Percentiles rank a stretch among this genome's conserved stretches.
These are phyloP conservation scores for Nematodospora valgi DNA, from an alignment of 805 yeast species.

Conservation along the genomic window DNA sequence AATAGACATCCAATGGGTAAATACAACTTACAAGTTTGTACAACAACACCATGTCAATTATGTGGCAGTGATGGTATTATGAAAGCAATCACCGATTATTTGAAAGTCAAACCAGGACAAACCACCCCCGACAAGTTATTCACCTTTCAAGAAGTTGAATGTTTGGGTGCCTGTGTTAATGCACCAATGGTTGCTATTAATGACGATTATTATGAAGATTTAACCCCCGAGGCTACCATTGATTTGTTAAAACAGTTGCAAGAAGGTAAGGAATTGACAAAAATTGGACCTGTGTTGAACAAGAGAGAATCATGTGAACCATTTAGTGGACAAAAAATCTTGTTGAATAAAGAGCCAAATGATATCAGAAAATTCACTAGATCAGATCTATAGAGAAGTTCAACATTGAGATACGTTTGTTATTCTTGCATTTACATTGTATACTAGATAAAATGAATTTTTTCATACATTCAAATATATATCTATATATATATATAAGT, in stretches of 20 bases:
- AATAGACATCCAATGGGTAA: slow-evolving; percentile 85
- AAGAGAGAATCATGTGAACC: slow-evolving; percentile 79
- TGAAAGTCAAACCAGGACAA: slow-evolving; percentile 70
- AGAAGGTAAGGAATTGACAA: slow-evolving; percentile 54
- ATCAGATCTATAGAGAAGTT: slow-evolving; percentile 61
- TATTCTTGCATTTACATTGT: too few species aligned
- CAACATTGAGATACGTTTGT: too few species aligned
- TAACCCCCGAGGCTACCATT: slow-evolving; percentile 63
- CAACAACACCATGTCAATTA: slow-evolving; percentile 86
- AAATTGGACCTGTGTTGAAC: slow-evolving; percentile 62
- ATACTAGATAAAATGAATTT: neutral
- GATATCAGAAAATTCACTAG: slow-evolving; percentile 71
- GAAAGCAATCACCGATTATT: slow-evolving; percentile 59
- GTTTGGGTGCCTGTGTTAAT: slow-evolving; percentile 89
- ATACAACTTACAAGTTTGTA: slow-evolving; percentile 79
- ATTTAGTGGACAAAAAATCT: slow-evolving; percentile 60
- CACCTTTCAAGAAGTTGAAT: slow-evolving; percentile 84
- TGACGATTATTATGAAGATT: slow-evolving; percentile 81
- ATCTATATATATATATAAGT: neutral
- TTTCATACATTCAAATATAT: neutral
- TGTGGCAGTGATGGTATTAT: slow-evolving; percentile 80
- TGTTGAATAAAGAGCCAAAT: slow-evolving; percentile 58
- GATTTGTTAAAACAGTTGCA: slow-evolving; percentile 60
- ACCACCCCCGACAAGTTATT: slow-evolving; percentile 72
- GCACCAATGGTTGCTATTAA: slow-evolving; percentile 86